Conservation (phyloP, 768 basidiomycete genomes). For the Lentinula sp. region DNA sequence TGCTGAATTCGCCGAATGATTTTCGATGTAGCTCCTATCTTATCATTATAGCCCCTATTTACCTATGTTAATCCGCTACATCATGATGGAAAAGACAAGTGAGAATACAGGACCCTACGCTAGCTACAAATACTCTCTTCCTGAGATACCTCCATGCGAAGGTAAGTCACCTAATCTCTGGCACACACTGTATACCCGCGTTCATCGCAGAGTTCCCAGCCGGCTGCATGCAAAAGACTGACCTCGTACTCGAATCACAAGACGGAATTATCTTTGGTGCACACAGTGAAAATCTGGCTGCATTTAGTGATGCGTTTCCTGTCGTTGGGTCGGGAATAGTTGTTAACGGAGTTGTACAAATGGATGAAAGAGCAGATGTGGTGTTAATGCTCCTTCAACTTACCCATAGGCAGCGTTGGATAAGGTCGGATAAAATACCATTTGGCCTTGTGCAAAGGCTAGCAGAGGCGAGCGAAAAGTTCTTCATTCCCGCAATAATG, state of each 20-base stretch:
- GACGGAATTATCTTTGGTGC: not conserved
- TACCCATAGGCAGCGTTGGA: not conserved
- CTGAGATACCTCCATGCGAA: not conserved
- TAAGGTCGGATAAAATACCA: not conserved
- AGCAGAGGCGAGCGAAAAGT: not conserved
- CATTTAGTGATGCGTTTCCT: not conserved
- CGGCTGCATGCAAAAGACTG: not conserved
- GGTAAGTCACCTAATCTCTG: not conserved
- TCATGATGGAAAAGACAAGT: not conserved
- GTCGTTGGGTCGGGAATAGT: not conserved
- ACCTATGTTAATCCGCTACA: not conserved
- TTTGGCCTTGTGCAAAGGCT: not conserved
- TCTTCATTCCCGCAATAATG: not conserved
- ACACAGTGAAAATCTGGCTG: not conserved
- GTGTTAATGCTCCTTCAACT: slow-evolving; percentile 1
- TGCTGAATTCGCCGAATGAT: not conserved
- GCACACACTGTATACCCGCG: not conserved
- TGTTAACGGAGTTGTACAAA: not conserved
- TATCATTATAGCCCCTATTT: not conserved
- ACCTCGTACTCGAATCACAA: not conserved
- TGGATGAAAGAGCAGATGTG: not conserved
- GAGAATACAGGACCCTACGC: not conserved
- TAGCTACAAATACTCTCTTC: not conserved
- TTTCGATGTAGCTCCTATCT: not conserved
- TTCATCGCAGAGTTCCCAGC: not conserved